Base-by-base conservation (phyloP, 805 yeast genomes). In the Wickerhamomyces pijperi region DNA sequence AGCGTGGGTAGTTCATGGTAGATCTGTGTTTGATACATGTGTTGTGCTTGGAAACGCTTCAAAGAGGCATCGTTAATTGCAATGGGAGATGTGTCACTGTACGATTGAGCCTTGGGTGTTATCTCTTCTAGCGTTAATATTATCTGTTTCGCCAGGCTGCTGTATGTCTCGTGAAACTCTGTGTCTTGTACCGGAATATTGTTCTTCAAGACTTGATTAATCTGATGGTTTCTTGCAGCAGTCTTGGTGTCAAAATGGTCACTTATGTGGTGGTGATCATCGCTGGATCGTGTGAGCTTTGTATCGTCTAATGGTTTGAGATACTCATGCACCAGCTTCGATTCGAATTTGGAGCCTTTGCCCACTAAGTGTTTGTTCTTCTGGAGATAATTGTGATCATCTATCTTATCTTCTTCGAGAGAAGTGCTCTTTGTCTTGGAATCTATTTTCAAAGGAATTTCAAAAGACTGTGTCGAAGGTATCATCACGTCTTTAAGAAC, bases 1-100 rank as follows among this genome's bases (percentile, higher is more conserved):
- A 63, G 40, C n/a, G 49, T 47, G 3, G 70, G 70, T 0, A 66
- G 43, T 36, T 64, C 67, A 1, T 48, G 42, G 31, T 53, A 59
- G 3, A 47, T 42, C 19, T 51, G 46, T 4, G 36, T 41, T 53
- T 59, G 3, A 47, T 42, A 23, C 50, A 45, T 4, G 36, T 41
- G 23, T 21, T 21, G 6, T 9, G 23, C 23, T 16, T 49, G 49
- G 7, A 38, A 44, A 1, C 47, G 50, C 14, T 36, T 21, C 12
- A 21, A 35, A 2, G 34, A 20, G 9, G 28, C 5, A 28, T 40
- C 44, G 17, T 39, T 46, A 33, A 34, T 23, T 29, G 16, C 37
- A 11, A 47, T 47, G n/a, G 39, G 44, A 5, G 52, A 41, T 12
- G 25, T 32, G 16, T 37, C 39, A 34, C 44, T 39, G 32, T 29